Evolutionary conservation across 441 rosid genomes (phyloP).

Genomic region (Mallotus repandus): DNA sequence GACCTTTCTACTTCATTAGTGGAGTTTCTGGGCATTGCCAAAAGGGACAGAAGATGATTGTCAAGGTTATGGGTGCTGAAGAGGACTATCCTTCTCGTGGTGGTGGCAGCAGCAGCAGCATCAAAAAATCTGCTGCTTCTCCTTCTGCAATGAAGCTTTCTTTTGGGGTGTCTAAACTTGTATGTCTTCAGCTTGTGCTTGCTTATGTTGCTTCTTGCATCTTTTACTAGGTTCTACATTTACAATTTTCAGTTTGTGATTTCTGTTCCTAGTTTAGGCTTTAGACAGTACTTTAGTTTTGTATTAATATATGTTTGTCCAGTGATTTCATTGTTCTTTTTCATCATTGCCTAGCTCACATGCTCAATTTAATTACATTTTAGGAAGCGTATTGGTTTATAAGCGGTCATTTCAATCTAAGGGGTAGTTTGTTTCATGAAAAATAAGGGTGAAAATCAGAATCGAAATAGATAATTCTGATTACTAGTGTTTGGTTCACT

Average conservation of each 20-base stretch:
- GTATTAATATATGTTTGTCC: no score
- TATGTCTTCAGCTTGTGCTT: slow-evolving; percentile 20
- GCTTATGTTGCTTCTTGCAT: slow-evolving; percentile 20
- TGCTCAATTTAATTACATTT: no score
- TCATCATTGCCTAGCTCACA: no score
- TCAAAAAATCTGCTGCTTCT: slow-evolving; percentile 29
- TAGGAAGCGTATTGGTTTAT: no score
- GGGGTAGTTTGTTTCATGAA: no score
- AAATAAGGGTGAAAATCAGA: no score
- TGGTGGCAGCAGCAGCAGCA: neutral
- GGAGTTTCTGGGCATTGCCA: slow-evolving; percentile 71
- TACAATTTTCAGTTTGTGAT: neutral
- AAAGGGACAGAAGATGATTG: slow-evolving; percentile 76
- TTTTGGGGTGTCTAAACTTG: neutral
- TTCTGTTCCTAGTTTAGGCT: no score
- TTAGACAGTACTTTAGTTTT: no score
- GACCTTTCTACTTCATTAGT: slow-evolving; percentile 80
- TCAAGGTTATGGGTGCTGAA: slow-evolving; percentile 53
- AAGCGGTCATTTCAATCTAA: neutral
- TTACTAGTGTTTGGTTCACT: no score
- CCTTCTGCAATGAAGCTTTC: slow-evolving; percentile 14
- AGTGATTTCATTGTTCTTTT: neutral
- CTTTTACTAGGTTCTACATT: slow-evolving; percentile 18
- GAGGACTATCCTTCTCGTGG: slow-evolving; percentile 26
- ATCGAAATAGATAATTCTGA: no score